A percentile compares a stretch with the other conserved stretches of the same genome.
phyloP scores from a whole-genome alignment of 805 yeast species.

The Candida tallmaniae region DNA sequence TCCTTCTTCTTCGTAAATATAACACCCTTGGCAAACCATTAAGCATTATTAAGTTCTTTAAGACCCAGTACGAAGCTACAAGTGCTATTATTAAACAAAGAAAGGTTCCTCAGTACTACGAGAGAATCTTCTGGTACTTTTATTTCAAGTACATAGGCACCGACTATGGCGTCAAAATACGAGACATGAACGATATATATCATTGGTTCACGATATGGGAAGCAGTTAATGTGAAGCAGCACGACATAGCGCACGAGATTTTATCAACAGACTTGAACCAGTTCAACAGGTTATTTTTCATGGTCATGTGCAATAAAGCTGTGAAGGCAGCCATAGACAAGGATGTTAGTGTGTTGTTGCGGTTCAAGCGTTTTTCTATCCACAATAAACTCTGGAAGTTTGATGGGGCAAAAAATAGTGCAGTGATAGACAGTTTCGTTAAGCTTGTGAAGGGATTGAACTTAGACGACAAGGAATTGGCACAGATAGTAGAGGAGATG shows the following conservation, averaged over 20 bases:
- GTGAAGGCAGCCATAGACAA: too few species aligned
- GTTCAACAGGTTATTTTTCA: too few species aligned
- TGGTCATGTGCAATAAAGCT: too few species aligned
- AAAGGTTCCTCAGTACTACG: slow-evolving; percentile 31
- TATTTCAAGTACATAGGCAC: slow-evolving; percentile 27
- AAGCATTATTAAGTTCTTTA: slow-evolving; percentile 25
- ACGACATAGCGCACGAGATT: background rate
- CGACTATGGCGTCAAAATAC: slow-evolving; percentile 21
- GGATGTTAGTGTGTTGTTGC: too few species aligned
- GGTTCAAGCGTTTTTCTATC: too few species aligned
- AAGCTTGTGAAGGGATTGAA: too few species aligned
- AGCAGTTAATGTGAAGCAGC: slow-evolving; percentile 11
- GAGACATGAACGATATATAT: slow-evolving; percentile 12
- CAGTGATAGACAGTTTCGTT: too few species aligned
- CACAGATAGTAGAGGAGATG: too few species aligned
- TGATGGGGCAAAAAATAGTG: too few species aligned
- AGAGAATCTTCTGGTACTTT: slow-evolving; percentile 39
- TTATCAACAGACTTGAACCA: too few species aligned
- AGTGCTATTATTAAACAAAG: slow-evolving; percentile 19
- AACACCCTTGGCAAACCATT: slow-evolving; percentile 31
- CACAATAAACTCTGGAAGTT: too few species aligned
- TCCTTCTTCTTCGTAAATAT: slow-evolving; percentile 33
- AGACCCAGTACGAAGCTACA: slow-evolving; percentile 22
- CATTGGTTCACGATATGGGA: slow-evolving; percentile 35
- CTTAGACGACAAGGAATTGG: too few species aligned